A percentile compares a stretch with the other conserved stretches of the same genome.
These are phyloP conservation scores for Talaromyces sp. DNA, from an alignment of 2,329 filamentous ascomycete species.

Conservation along the genomic window DNA sequence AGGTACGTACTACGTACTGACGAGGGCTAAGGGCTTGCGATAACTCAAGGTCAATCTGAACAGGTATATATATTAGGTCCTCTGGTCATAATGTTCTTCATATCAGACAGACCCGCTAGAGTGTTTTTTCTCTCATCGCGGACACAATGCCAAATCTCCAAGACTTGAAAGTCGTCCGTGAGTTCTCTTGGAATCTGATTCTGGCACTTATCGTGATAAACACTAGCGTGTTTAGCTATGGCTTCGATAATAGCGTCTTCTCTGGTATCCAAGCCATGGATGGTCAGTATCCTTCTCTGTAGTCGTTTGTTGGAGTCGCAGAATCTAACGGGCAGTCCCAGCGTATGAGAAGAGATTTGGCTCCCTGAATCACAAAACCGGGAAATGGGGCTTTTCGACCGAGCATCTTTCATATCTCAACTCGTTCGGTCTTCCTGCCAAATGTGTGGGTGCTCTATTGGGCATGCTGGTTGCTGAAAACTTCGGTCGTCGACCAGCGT, in stretches of 20 bases:
- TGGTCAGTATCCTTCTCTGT: not conserved
- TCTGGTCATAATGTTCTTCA: too few relatives aligned
- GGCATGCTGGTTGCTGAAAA: constrained; percentile 8
- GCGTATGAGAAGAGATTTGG: not conserved
- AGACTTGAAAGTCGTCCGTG: too few relatives aligned
- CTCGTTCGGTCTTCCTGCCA: constrained; percentile 9
- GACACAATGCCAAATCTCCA: too few relatives aligned
- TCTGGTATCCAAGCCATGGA: not conserved
- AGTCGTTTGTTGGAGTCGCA: too few relatives aligned
- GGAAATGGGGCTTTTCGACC: constrained; percentile 7
- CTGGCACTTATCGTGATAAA: not conserved
- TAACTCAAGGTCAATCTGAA: too few relatives aligned
- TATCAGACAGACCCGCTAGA: too few relatives aligned
- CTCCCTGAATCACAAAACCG: not conserved
- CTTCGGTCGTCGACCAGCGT: constrained; percentile 9
- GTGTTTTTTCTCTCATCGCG: too few relatives aligned
- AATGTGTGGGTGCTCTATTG: not conserved
- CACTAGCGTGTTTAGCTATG: not conserved
- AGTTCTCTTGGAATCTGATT: too few relatives aligned
- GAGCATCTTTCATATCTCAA: constrained; percentile 12
- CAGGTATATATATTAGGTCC: too few relatives aligned
- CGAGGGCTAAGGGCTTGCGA: too few relatives aligned
- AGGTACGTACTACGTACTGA: too few relatives aligned
- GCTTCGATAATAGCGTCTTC: not conserved
- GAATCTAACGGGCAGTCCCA: too few relatives aligned